Evolutionary conservation across 495 filamentous ascomycete genomes (phyloP), one percentile per base, ranked within the genome.

Genomic region (Penicillium macrosclerotiorum): DNA sequence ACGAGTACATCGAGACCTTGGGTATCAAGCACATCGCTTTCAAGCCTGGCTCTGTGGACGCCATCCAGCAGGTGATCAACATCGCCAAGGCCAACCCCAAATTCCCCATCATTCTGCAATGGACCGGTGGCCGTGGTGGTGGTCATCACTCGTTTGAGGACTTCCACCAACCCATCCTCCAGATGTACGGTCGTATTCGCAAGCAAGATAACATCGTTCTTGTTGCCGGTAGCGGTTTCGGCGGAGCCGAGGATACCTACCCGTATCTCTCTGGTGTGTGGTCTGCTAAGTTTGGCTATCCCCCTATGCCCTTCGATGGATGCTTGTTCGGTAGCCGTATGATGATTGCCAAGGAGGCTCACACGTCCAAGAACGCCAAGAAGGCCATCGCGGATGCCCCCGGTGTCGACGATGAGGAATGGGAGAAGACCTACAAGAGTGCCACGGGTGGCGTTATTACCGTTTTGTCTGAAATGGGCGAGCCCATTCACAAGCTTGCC

Each of bases 381-480:
- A 82, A 94, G 70, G 93, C 93, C 27, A 98, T 98, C 55, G 83
- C 86, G 20, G 90, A 95, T 53, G 93, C 92, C 8, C 79, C 84
- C 47, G 93, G 93, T 52, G 75, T 96, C 13, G 88, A 90, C 37
- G 91, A 98, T 58, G 67, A 69, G 50, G 80, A 95, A 45, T 98
- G 93, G 93, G 93, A 96, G 72, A 88, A 94, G 74, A 96, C 92
- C 11, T 97, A 96, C 76, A 92, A 93, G 65, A 85, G 88, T 3
- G 71, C 89, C 29, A 86, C 90, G 33, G 93, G 93, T 59, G 93
- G 93, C 58, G 85, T 98, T 22, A 89, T 98, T 56, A 96, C 93
- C n/a, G 92, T 98, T 30, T 76, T 88, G 43, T 98, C 93, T 4
- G 93, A 98, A 65, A 98, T 98, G 93, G 93, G 93, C 27, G 93